phyloP scores from a whole-genome alignment of 257 asterid species.

The Paraleonurus japonicus region DNA sequence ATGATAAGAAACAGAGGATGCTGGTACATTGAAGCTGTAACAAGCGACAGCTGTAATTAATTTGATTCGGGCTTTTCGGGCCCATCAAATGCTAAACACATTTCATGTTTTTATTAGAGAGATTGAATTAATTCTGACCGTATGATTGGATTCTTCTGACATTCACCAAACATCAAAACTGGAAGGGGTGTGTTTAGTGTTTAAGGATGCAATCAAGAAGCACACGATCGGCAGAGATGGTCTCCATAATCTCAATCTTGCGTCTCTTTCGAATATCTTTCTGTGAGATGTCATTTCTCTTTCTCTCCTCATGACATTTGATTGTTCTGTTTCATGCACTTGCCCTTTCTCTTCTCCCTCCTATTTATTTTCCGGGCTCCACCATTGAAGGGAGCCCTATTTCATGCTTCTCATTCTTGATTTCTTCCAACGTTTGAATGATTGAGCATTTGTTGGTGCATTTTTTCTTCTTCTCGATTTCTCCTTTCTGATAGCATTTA shows the following conservation, averaged over 20 bases:
- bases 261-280: constrained; percentile 12
- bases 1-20: no score
- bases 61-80: neutral
- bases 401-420: no score
- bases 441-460: neutral
- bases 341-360: constrained; percentile 8
- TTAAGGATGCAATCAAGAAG: neutral
- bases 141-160: neutral
- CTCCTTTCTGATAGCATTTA: neutral
- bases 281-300: constrained; percentile 31
- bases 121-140: neutral
- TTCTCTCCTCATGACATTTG: neutral
- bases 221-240: constrained; percentile 8
- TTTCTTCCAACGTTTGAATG: neutral
- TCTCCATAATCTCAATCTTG: constrained; percentile 4
- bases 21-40: no score
- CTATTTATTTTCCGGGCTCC: constrained; percentile 29
- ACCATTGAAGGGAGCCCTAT: no score
- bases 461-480: neutral
- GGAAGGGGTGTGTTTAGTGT: neutral
- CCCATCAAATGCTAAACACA: neutral
- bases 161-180: neutral
- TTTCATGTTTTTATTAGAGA: neutral
- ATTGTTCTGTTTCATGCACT: constrained; percentile 16
- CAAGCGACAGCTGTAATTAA: no score